Evolutionary conservation across 208 protist species (phyloP), one percentile per base, ranked within the genome.

Genomic region (Acanthamoeba castellanii): DNA sequence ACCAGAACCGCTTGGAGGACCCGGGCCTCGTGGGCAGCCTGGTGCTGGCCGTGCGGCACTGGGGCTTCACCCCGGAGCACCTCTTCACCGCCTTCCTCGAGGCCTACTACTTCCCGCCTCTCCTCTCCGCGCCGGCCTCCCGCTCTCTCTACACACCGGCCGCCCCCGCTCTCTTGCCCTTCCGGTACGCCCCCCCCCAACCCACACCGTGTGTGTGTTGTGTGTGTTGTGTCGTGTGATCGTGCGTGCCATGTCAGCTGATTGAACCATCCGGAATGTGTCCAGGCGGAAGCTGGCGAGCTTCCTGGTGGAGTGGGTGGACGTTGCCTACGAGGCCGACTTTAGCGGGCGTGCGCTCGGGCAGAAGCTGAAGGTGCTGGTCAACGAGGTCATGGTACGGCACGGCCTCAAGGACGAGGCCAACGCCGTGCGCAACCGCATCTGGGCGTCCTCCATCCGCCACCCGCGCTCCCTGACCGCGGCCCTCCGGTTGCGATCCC

Each of bases 21-120:
- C 55, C 55, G 20, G 55, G 55, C 16, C 55, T 34, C n/a, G 66
- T 72, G 22, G 30, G n/a, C 66, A 72, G 66, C n/a, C 11, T 72
- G 66, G 66, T 72, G 2, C 30, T 72, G 66, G 22, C 66, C 30
- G 66, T 34, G 66, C n/a, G 66, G 30, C 66, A 72, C 66, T 72
- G 66, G 66, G 66, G 66, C 30, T 72, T 72, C 66, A 72, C n/a
- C 1, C 22, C 66, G 14, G 66, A 72, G 66, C 66, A 72, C 11
- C 66, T 72, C 11, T 72, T 72, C 30, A 72, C 66, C 11, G 66
- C 66, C 22, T 72, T 72, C 66, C 66, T 72, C 66, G 66, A 72
- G 66, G n/a, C 66, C 66, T 72, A 72, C 66, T 25, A 72, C 66
- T 72, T 72, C 66, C 66, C 66, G 22, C 59, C 59, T 27, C 30